Base-by-base conservation (phyloP, 2,329 filamentous ascomycete genomes). In the Cercospora berteroae region DNA sequence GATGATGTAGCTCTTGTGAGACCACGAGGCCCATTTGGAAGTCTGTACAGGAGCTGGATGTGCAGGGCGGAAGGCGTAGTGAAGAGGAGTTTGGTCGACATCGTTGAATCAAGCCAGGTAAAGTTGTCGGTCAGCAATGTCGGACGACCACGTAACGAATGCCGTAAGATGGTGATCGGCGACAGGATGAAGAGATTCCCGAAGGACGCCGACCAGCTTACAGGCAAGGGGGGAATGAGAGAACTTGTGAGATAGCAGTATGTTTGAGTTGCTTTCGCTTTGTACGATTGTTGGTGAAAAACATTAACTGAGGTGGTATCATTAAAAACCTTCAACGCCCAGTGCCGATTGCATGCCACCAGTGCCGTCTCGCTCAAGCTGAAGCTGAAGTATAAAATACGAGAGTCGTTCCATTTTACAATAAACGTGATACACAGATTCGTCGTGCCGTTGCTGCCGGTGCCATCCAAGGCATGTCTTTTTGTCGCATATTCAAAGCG, bases 341-440 rank as follows among this genome's bases (percentile, higher is more conserved):
- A 16, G 10, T 56, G 63, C 23, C 55, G 5, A 39, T 23, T 39
- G 27, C 18, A 31, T 58, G 18, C 50, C 61, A 64, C 50, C 61
- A 58, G 33, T 48, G 62, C 52, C 27, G 27, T 59, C 27, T 52
- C 63, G 56, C 63, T 36, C n/a, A 18, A 25, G 16, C 25, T 33
- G 29, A 13, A 59, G 13, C n/a, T 29, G 18, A 44, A 60, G 25
- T 16, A 58, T 44, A 36, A 33, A 60, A 60, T 65, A 65, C 63
- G 63, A 65, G 63, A 65, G 55, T 65, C 56, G 55, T 65, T 60
- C 18, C 33, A 31, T 36, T 60, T 52, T 65, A 60, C 55, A 65
- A 27, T 50, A 18, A 33, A 31, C 18, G 29, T 31, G 27, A 33
- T 60, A 60, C 55, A 50, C 57, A 36, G 33, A 23, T 56, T n/a